These are phyloP conservation scores for Mortierella sp. DNA, from an alignment of 371 early-diverging fungal species.

Conservation along the genomic window DNA sequence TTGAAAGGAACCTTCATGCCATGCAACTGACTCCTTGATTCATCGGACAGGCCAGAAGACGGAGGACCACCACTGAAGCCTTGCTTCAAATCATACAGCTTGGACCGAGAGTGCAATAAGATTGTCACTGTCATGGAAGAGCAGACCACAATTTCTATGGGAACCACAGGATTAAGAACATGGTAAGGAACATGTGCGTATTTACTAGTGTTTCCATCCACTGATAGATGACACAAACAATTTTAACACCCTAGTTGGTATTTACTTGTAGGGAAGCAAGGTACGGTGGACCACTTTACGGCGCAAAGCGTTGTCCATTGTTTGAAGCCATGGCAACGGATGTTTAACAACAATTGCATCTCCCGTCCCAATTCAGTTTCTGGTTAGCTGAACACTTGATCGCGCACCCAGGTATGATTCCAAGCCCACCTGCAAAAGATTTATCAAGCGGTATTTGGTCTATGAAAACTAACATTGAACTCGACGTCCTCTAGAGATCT, in stretches of 20 bases:
- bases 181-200: constrained; percentile 27
- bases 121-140: constrained; percentile 53
- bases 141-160: constrained; percentile 46
- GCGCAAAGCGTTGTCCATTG: too few relatives aligned
- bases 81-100: constrained; percentile 48
- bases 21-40: too few relatives aligned
- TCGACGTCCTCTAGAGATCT: constrained; percentile 11
- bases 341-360: too few relatives aligned
- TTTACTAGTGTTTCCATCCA: too few relatives aligned
- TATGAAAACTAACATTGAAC: not conserved
- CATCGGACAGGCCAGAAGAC: constrained; percentile 31
- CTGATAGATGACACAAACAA: too few relatives aligned
- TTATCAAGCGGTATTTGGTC: too few relatives aligned
- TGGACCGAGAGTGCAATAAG: constrained; percentile 32
- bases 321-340: too few relatives aligned
- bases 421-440: not conserved
- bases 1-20: too few relatives aligned
- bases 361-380: constrained; percentile 14
- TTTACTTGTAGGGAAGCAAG: constrained; percentile 36
- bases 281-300: too few relatives aligned
- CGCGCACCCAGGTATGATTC: constrained; percentile 36
- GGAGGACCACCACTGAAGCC: constrained; percentile 47
- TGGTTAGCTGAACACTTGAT: constrained; percentile 51
- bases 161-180: constrained; percentile 49
- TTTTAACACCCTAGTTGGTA: not conserved